Conservation (phyloP, 2,329 filamentous ascomycete species). For the Aspergillus sp. region DNA sequence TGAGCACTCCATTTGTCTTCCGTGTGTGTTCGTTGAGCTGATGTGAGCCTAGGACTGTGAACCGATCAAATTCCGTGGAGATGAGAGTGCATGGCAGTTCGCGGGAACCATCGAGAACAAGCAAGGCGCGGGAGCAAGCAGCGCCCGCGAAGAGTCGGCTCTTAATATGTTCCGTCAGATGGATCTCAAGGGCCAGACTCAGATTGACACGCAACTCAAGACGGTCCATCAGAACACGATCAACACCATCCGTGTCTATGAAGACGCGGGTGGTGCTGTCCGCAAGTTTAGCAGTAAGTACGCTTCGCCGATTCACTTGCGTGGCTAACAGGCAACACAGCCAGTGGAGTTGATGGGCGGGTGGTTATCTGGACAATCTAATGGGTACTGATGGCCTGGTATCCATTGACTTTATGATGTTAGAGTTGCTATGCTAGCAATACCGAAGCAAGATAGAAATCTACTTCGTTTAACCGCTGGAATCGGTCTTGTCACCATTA, state of each 20-base stretch:
- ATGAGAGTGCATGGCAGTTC: constrained; percentile 71
- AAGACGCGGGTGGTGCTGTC: constrained; percentile 55
- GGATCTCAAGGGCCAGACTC: constrained; percentile 89
- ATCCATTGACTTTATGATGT: no score
- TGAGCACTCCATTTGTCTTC: constrained; percentile 19
- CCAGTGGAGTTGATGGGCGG: constrained; percentile 73
- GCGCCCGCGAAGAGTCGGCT: constrained; percentile 74
- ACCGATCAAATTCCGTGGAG: constrained; percentile 78
- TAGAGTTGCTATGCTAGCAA: no score
- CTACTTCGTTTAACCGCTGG: no score
- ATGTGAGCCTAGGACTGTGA: constrained; percentile 52
- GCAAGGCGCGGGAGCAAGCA: constrained; percentile 49
- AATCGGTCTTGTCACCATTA: no score
- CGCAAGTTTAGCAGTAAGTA: constrained; percentile 76
- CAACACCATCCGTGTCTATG: constrained; percentile 69
- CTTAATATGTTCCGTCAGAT: constrained; percentile 98
- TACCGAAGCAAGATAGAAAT: no score
- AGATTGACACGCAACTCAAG: constrained; percentile 88
- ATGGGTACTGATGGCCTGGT: no score
- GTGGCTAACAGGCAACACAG: constrained; percentile 35
- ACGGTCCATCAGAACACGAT: constrained; percentile 97
- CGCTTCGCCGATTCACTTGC: constrained; percentile 1
- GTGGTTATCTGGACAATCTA: constrained; percentile 69
- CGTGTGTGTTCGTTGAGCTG: background rate
- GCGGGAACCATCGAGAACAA: constrained; percentile 72